Evolutionary conservation across 2,329 filamentous ascomycete genomes (phyloP), one percentile per base, ranked within the genome.

Genomic region (Mollisiaceae sp.): DNA sequence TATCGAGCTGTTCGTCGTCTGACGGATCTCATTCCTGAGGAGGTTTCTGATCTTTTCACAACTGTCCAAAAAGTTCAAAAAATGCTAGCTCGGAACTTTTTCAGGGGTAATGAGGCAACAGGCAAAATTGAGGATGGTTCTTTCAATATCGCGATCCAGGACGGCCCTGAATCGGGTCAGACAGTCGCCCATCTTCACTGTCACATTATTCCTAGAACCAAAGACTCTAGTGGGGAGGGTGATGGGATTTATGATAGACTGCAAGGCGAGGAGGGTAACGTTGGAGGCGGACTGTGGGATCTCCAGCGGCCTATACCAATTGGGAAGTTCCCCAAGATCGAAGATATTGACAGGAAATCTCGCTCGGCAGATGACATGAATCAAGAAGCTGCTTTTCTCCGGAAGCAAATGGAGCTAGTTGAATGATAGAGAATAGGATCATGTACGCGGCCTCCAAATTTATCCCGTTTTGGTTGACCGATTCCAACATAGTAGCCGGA

Each of bases 101-200:
- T 89, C 35, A 58, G 70, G 8, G 81, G 82, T 36, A 78, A 88
- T 68, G 84, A 85, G 76, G 75, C 61, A 73, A 20, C n/a, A 9
- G 67, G 68, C 18, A 63, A 60, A 50, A 76, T 79, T 11, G 79
- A 84, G 39, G 90, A 88, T 6, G 88, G 91, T 11, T 91, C 92
- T 66, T 90, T 98, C 80, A 98, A 97, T 76, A 89, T 99, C 59
- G 94, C 94, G 0, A 86, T 99, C n/a, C 95, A 99, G 78, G 95
- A 99, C 78, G 95, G 95, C 22, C 81, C 83, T 38, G 92, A 93
- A 66, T 93, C 95, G 0, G 95, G 95, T 0, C 95, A 99, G 84
- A 97, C 93, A 64, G 94, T 99, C 54, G 84, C 92, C 9, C 95
- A 99, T 79, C 88, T 97, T 15, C 95, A 99, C 79, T 91, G 93